A percentile compares a stretch with the other conserved stretches of the same genome.
Evolutionary conservation across 129 eudicot species (phyloP).

Genomic region (Helichrysum umbraculigerum): DNA sequence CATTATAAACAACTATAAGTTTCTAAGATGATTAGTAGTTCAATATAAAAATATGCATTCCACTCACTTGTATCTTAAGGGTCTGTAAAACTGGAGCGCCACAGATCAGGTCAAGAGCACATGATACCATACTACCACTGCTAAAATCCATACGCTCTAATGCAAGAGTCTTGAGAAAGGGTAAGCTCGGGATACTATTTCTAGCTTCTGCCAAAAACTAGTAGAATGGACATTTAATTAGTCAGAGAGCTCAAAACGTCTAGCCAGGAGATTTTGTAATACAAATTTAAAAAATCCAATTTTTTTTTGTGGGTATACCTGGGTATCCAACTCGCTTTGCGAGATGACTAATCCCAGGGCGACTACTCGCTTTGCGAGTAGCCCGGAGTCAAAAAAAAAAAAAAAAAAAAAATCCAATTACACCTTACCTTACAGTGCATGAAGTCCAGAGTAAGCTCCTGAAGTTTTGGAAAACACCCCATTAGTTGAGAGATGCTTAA

Average conservation of each 20-base stretch:
- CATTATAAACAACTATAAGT: background rate
- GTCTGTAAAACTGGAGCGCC: conserved; percentile 13
- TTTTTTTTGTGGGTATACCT: too few relatives aligned
- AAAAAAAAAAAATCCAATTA: background rate
- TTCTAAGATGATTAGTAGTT: conserved; percentile 2
- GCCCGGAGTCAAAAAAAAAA: too few relatives aligned
- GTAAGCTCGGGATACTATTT: background rate
- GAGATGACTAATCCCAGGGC: too few relatives aligned
- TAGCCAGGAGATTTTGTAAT: background rate
- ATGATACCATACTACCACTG: background rate
- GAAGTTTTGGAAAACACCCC: conserved; percentile 20
- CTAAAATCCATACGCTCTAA: background rate
- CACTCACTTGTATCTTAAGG: background rate
- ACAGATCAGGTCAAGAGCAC: background rate
- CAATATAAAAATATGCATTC: background rate
- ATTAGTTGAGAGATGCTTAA: background rate
- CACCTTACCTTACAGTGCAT: background rate
- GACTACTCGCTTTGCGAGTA: too few relatives aligned
- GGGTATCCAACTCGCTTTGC: too few relatives aligned
- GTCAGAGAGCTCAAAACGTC: background rate
- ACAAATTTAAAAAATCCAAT: background rate
- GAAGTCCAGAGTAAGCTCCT: conserved; percentile 5
- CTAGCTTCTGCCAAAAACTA: background rate
- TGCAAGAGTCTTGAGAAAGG: conserved; percentile 9
- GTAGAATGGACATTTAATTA: background rate